A percentile compares a stretch with the other conserved stretches of the same genome.
Conservation (phyloP, 1,284 basidiomycete species). For the Mycocalia duriaeana region DNA sequence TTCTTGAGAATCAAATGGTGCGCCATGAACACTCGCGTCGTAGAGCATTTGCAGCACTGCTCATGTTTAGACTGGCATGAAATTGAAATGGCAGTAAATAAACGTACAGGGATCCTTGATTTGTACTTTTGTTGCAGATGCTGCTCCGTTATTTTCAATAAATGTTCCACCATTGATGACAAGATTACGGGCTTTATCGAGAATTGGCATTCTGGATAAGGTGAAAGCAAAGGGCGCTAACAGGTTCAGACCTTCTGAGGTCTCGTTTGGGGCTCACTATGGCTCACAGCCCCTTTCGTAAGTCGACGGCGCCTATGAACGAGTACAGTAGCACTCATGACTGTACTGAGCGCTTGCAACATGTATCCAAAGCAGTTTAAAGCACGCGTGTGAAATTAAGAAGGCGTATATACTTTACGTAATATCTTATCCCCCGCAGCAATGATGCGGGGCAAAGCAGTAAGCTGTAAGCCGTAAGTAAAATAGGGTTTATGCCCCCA, state of each 20-base stretch:
- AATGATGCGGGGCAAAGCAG: background rate
- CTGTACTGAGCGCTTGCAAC: no score
- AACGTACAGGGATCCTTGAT: background rate
- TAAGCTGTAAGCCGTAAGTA: background rate
- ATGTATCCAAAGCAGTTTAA: no score
- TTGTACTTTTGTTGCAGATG: background rate
- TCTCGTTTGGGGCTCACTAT: no score
- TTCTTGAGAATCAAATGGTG: background rate
- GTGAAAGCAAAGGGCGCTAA: no score
- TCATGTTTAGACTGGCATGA: background rate
- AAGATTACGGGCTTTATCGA: background rate
- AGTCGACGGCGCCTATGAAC: no score
- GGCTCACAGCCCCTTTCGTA: no score
- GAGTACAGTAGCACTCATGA: no score
- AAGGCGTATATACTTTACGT: no score
- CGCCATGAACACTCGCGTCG: background rate
- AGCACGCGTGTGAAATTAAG: no score
- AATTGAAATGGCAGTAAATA: background rate
- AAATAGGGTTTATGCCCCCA: background rate
- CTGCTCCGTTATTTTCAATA: background rate
- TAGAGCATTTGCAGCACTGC: background rate
- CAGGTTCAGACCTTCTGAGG: no score
- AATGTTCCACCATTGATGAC: background rate
- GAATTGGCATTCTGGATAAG: background rate
- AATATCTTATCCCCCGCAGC: no score